Base-by-base conservation (phyloP, 2,329 filamentous ascomycete genomes). In the Dactylellina cionopaga region DNA sequence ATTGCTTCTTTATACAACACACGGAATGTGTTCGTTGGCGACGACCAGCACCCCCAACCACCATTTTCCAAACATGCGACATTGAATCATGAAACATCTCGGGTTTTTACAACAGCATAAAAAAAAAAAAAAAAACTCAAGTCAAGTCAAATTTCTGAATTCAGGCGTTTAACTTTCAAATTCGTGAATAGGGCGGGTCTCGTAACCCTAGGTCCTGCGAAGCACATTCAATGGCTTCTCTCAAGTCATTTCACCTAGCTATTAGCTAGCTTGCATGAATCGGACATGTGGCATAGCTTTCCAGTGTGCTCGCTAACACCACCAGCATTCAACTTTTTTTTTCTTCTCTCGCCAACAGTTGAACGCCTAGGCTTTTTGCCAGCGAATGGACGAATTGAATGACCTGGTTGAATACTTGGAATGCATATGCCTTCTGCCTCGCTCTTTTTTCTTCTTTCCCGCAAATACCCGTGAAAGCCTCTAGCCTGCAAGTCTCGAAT, bases 1-100 rank as follows among this genome's bases (percentile, higher is more conserved):
- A 29, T 25, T 58, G 13, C 17, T 44, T 29, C 15, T 58, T 29
- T 51, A 66, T 63, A 54, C 51, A 72, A 64, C 68, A 60, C 59
- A 60, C 58, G 62, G 68, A 72, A 72, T 72, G 68, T 59, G 60
- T 72, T 65, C 68, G 68, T 52, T 72, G 68, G 68, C 59, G 52
- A 55, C 66, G 17, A 60, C 39, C 29, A 43, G 22, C 10, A 52
- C 41, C 46, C 33, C 65, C 58, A 71, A 71, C 66, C 66, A 71
- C 56, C 66, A 44, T 64, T 44, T 58, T 49, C 33, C 31, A n/a
- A n/a, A 49, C 15, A 22, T 49, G 49, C 47, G 43, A 47, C 43
- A 10, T 55, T 65, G 39, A 49, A 56, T 47, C 43, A 37, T 19
- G 27, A 56, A 70, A 70, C 49, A 29, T 55, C 35, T 54, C 55